Evolutionary conservation across 345 rosid genomes (phyloP).

Genomic region (Citrus cavaleriei): DNA sequence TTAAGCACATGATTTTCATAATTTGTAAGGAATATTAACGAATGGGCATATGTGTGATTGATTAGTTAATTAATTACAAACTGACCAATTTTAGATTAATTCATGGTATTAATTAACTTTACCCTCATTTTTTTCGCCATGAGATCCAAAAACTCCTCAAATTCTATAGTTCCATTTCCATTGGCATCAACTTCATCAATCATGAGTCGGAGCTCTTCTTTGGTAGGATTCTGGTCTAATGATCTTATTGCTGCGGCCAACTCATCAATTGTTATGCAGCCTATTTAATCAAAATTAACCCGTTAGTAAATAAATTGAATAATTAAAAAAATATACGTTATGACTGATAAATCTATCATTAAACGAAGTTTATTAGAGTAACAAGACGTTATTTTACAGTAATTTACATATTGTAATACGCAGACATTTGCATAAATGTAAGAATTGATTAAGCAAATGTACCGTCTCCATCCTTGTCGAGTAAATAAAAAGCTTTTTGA

Average conservation of each 20-base stretch:
- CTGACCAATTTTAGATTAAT: background rate
- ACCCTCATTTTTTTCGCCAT: constrained; percentile 74
- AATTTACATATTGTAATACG: background rate
- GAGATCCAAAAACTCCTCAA: constrained; percentile 66
- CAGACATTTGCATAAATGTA: background rate
- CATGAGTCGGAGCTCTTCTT: constrained; percentile 61
- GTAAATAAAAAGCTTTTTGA: constrained; percentile 59
- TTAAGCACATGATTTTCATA: background rate
- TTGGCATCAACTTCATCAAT: constrained; percentile 53
- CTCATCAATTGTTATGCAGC: constrained; percentile 61
- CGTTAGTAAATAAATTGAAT: background rate
- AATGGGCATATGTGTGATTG: background rate
- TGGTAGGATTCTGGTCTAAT: constrained; percentile 49
- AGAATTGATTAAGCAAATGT: background rate
- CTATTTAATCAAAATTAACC: constrained; percentile 18
- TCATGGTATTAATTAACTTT: too few relatives aligned
- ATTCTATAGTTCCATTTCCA: constrained; percentile 61
- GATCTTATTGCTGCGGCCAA: constrained; percentile 50
- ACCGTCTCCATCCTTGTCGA: constrained; percentile 89
- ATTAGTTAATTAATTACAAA: background rate
- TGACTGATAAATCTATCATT: background rate
- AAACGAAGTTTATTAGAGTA: too few relatives aligned
- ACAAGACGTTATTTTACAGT: background rate
- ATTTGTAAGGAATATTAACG: background rate
- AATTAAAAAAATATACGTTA: background rate